phyloP scores from a whole-genome alignment of 768 basidiomycete genomes.

The Cystobasidium tubakii region DNA sequence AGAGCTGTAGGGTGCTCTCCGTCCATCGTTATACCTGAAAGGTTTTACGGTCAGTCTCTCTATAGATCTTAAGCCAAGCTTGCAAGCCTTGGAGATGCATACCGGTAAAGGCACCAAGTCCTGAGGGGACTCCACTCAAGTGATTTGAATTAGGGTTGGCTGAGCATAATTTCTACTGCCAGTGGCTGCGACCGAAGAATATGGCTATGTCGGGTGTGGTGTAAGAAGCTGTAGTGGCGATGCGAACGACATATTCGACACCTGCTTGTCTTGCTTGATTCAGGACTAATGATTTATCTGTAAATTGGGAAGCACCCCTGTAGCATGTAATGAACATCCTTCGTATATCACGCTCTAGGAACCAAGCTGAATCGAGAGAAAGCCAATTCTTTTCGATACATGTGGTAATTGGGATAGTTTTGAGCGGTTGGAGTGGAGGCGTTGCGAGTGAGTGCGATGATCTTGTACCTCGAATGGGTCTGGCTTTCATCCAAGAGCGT shows the following conservation, averaged over 20 bases:
- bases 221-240: not conserved
- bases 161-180: not conserved
- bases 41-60: too few relatives aligned
- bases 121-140: too few relatives aligned
- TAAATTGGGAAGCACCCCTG: not conserved
- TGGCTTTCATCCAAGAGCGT: not conserved
- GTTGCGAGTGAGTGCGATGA: not conserved
- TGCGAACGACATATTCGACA: conserved; percentile 7
- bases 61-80: too few relatives aligned
- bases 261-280: not conserved
- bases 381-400: conserved; percentile 11
- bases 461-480: not conserved
- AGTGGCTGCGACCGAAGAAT: not conserved
- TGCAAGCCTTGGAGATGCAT: too few relatives aligned
- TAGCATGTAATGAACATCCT: not conserved
- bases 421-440: not conserved
- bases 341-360: not conserved
- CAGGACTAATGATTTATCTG: not conserved
- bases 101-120: too few relatives aligned
- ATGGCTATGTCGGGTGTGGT: not conserved
- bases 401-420: not conserved
- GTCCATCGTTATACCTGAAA: too few relatives aligned
- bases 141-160: too few relatives aligned
- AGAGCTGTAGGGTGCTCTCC: too few relatives aligned
- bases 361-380: not conserved